Evolutionary conservation across 257 asterid genomes (phyloP).

Genomic region (Schizonepeta tenuifolia): DNA sequence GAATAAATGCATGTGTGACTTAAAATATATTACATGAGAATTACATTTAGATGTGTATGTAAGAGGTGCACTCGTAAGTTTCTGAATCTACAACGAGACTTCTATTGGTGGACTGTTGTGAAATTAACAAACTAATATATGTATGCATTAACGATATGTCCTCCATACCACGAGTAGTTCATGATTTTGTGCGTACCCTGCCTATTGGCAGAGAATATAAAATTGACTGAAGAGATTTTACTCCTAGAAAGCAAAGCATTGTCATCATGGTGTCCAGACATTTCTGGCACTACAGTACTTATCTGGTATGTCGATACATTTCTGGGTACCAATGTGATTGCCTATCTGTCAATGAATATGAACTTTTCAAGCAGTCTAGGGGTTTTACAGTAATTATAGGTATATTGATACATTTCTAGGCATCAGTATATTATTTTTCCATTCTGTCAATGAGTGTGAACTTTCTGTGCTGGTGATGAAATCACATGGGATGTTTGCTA

Average conservation of each 20-base stretch:
- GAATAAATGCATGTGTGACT: not conserved
- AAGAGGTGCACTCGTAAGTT: slow-evolving; percentile 1
- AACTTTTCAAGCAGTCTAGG: not conserved
- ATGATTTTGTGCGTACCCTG: not conserved
- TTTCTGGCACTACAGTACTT: not conserved
- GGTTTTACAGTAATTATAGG: not conserved
- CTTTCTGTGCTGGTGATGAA: not conserved
- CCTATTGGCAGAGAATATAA: not conserved
- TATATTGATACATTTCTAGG: not conserved
- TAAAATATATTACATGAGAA: slow-evolving; percentile 1
- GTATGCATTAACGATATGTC: not conserved
- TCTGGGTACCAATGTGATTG: not conserved
- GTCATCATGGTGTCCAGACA: too few species aligned
- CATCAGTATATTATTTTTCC: not conserved
- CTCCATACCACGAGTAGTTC: not conserved
- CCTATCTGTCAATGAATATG: not conserved
- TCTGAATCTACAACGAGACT: not conserved
- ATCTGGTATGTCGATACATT: not conserved
- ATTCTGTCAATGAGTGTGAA: not conserved
- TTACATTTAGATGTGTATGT: slow-evolving; percentile 1
- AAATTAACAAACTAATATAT: not conserved
- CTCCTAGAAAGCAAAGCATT: too few species aligned
- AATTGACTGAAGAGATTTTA: not conserved
- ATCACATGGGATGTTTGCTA: not conserved
- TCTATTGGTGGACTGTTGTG: not conserved